phyloP scores from a whole-genome alignment of 2,329 filamentous ascomycete genomes.

The Fusarium equiseti region DNA sequence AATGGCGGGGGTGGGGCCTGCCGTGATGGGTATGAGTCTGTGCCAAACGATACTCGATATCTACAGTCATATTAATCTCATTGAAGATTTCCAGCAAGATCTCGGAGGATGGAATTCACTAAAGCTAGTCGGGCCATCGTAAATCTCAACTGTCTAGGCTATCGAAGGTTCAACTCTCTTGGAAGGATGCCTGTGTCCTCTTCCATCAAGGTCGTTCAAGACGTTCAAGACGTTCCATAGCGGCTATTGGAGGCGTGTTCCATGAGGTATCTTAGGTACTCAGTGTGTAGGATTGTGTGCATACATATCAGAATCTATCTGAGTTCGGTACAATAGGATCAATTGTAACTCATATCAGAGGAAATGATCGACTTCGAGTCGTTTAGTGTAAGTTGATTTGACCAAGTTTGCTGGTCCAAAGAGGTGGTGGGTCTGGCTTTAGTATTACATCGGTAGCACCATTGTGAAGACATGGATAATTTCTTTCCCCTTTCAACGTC shows the following conservation, averaged over 20 bases:
- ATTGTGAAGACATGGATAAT: background rate
- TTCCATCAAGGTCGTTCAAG: background rate
- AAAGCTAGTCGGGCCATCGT: background rate
- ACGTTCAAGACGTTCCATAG: background rate
- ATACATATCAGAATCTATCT: background rate
- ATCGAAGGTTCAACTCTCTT: background rate
- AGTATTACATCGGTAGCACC: background rate
- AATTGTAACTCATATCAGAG: background rate
- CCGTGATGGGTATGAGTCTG: background rate
- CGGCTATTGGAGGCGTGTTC: background rate
- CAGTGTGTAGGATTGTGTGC: background rate
- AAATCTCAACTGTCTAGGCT: background rate
- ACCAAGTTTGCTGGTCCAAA: conserved; percentile 8
- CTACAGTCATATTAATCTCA: background rate
- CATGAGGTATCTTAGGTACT: background rate
- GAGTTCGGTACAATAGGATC: background rate
- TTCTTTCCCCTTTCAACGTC: conserved; percentile 4
- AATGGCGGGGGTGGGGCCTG: conserved; percentile 33
- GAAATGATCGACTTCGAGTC: conserved; percentile 12
- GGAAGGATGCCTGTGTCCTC: background rate
- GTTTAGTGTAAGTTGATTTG: conserved; percentile 30
- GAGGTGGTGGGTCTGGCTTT: conserved; percentile 26
- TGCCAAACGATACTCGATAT: background rate
- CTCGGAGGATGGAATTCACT: background rate
- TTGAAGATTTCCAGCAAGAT: background rate